Evolutionary conservation across 225 moss, liverwort and hornwort genomes (phyloP), one percentile per base, ranked within the genome.

Genomic region (Climacium dendroides): DNA sequence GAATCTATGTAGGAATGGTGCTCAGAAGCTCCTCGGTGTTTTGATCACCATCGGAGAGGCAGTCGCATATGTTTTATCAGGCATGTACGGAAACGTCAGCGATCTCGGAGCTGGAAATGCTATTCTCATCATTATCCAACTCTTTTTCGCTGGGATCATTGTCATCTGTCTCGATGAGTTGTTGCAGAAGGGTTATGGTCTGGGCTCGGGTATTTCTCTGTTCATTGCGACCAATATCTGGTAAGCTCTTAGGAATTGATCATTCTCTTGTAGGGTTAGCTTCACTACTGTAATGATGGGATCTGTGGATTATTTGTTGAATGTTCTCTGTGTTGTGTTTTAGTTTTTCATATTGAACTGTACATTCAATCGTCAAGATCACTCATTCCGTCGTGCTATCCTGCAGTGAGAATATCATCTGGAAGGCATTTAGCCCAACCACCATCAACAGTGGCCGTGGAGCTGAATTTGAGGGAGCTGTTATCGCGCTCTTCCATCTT

Each of bases 151-250:
- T 39, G 98, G 98, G 22, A 98, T 98, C 62, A 98, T 98, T 69
- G 97, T 98, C 20, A 98, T 98, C 80, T 96, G 97, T 87, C 91
- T 98, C 17, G 98, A 98, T 78, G 98, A 98, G 90, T 87, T 98
- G 85, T 95, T 98, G 81, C 98, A 98, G 88, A 98, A 98, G 85
- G 98, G 98, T 88, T 98, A 98, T 75, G 98, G 98, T 47, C 93
- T 98, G 41, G 98, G 98, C 64, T 97, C 98, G 75, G 98, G 97
- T 34, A 98, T 98, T 54, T 98, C 98, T 79, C 91, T 98, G 48
- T 98, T 98, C 88, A 98, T 98, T 79, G 97, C 98, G 84, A 98
- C 97, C 78, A 98, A 98, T 78, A 98, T 98, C 88, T 98, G 98
- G 98, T 98, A 87, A 83, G 91, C 63, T 6, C 84, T 32, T 35